phyloP scores from a whole-genome alignment of 2,329 filamentous ascomycete species.

The Hypoxylon sp. region DNA sequence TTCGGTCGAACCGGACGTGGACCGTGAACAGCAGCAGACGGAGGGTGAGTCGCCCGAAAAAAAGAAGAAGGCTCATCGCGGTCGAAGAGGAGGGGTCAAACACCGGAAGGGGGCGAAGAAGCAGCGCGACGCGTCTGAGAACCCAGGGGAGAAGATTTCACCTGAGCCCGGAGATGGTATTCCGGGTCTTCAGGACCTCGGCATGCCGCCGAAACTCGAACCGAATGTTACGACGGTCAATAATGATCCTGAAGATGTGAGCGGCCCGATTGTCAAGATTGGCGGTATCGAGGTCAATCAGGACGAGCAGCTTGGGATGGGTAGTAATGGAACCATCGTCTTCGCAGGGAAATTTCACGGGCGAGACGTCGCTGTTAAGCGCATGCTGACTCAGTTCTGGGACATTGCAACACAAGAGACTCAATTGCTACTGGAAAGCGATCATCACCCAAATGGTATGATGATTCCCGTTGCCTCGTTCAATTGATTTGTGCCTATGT shows the following conservation, averaged over 20 bases:
- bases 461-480: neutral
- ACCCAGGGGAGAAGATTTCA: slow-evolving; percentile 62
- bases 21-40: slow-evolving; percentile 48
- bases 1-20: slow-evolving; percentile 24
- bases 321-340: slow-evolving; percentile 97
- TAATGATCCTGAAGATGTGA: slow-evolving; percentile 72
- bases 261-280: slow-evolving; percentile 72
- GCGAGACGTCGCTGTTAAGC: slow-evolving; percentile 93
- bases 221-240: slow-evolving; percentile 73
- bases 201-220: slow-evolving; percentile 68
- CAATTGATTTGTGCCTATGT: neutral
- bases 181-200: slow-evolving; percentile 75
- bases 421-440: slow-evolving; percentile 88
- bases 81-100: slow-evolving; percentile 79
- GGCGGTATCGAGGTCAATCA: slow-evolving; percentile 75
- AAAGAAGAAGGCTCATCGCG: slow-evolving; percentile 78
- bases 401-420: slow-evolving; percentile 97
- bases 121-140: slow-evolving; percentile 66
- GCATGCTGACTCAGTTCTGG: slow-evolving; percentile 96
- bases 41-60: slow-evolving; percentile 58
- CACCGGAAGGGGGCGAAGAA: slow-evolving; percentile 73
- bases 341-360: slow-evolving; percentile 96
- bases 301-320: slow-evolving; percentile 77
- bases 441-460: slow-evolving; percentile 88
- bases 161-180: slow-evolving; percentile 61